phyloP scores from a whole-genome alignment of 1,139 yeast species.

The Magnusiomyces paraingens region DNA sequence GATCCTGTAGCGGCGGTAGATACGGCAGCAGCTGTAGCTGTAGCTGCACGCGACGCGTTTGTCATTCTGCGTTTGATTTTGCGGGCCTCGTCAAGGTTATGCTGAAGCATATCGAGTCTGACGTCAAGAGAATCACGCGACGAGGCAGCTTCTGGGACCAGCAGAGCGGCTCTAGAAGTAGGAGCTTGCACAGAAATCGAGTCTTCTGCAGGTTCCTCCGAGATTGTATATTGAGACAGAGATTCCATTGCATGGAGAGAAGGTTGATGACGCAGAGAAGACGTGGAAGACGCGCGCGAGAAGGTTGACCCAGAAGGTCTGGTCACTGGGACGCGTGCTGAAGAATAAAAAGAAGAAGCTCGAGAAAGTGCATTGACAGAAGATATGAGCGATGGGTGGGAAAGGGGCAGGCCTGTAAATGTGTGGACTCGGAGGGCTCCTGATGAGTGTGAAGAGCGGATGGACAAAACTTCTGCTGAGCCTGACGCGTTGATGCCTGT shows the following conservation, averaged over 20 bases:
- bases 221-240: neutral
- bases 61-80: constrained; percentile 8
- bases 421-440: constrained; percentile 6
- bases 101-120: constrained; percentile 10
- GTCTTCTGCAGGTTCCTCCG: neutral
- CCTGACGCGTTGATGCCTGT: constrained; percentile 11
- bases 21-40: neutral
- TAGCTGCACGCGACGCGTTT: neutral
- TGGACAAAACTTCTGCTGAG: constrained; percentile 6
- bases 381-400: neutral
- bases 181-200: neutral
- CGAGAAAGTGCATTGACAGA: neutral
- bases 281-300: neutral
- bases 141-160: neutral
- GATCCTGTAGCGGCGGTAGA: neutral
- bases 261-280: neutral
- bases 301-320: neutral
- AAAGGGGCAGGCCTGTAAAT: constrained; percentile 2
- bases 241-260: neutral
- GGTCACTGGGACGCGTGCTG: neutral
- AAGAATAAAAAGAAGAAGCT: neutral
- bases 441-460: constrained; percentile 5
- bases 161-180: neutral
- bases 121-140: constrained; percentile 11
- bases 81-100: constrained; percentile 13